A percentile compares a stretch with the other conserved stretches of the same genome.
Conservation (phyloP, 495 filamentous ascomycete genomes). For the Penicillium simplicissimum region DNA sequence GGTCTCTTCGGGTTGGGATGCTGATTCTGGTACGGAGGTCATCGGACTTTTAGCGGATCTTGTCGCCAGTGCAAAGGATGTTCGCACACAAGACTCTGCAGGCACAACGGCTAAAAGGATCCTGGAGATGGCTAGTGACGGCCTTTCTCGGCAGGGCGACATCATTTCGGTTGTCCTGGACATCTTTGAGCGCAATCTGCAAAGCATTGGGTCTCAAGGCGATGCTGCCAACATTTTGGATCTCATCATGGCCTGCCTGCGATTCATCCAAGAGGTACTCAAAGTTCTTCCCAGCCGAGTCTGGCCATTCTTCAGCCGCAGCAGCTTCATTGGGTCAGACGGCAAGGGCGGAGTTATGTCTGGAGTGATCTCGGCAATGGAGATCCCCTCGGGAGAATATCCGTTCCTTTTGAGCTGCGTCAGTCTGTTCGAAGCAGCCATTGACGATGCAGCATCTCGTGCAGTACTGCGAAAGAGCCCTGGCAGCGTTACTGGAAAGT, state of each 20-base stretch:
- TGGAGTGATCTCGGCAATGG: slow-evolving; percentile 70
- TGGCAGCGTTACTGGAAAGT: slow-evolving; percentile 50
- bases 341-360: slow-evolving; percentile 72
- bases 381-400: slow-evolving; percentile 73
- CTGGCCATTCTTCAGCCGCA: slow-evolving; percentile 86
- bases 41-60: slow-evolving; percentile 63
- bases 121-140: slow-evolving; percentile 70
- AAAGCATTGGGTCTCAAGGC: slow-evolving; percentile 57
- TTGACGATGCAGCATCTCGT: slow-evolving; percentile 73
- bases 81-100: slow-evolving; percentile 28
- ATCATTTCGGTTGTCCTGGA: slow-evolving; percentile 79
- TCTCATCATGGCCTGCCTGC: slow-evolving; percentile 69
- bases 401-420: slow-evolving; percentile 73
- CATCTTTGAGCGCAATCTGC: slow-evolving; percentile 75
- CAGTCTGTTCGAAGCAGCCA: slow-evolving; percentile 68
- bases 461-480: slow-evolving; percentile 70
- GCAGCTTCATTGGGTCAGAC: slow-evolving; percentile 70
- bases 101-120: slow-evolving; percentile 50
- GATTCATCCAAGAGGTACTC: slow-evolving; percentile 73
- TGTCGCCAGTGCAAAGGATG: slow-evolving; percentile 39
- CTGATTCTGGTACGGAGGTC: slow-evolving; percentile 61
- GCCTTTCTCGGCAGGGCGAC: slow-evolving; percentile 71
- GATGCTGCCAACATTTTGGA: slow-evolving; percentile 54
- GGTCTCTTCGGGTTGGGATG: slow-evolving; percentile 35
- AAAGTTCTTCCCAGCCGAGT: slow-evolving; percentile 74